Conservation (phyloP, 1,284 basidiomycete genomes). For the Sanghuangporus baumii region DNA sequence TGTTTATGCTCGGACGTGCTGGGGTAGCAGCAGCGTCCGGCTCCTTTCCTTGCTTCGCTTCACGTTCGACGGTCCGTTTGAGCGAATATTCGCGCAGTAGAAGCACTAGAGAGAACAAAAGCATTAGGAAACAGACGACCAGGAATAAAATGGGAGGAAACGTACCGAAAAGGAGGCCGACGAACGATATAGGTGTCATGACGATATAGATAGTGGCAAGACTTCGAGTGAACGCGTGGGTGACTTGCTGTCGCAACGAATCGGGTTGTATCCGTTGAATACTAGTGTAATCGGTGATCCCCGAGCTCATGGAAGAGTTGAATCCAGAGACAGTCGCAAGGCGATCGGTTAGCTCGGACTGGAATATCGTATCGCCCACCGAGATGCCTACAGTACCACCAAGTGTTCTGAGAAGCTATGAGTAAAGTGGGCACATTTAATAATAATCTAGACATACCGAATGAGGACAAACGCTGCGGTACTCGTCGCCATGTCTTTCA, state of each 20-base stretch:
- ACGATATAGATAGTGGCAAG: conserved; percentile 18
- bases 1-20: not conserved
- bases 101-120: not conserved
- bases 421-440: not conserved
- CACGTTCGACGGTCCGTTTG: conserved; percentile 13
- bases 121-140: not conserved
- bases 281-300: conserved; percentile 18
- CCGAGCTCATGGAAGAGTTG: conserved; percentile 2
- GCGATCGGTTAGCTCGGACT: conserved; percentile 15
- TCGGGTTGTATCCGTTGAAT: conserved; percentile 19
- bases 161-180: conserved; percentile 13
- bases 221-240: conserved; percentile 17
- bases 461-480: conserved; percentile 32
- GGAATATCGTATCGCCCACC: conserved; percentile 24
- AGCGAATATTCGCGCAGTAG: conserved; percentile 15
- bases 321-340: conserved; percentile 15
- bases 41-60: not conserved
- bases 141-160: not conserved
- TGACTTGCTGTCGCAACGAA: conserved; percentile 14
- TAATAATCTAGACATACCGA: conserved; percentile 27
- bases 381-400: conserved; percentile 32
- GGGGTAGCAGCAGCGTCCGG: not conserved
- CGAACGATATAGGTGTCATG: conserved; percentile 10
- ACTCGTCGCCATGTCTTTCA: conserved; percentile 38
- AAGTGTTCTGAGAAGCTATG: conserved; percentile 21